Conservation (phyloP, 106 monocot genomes). For the Phalaenopsis equestris region DNA sequence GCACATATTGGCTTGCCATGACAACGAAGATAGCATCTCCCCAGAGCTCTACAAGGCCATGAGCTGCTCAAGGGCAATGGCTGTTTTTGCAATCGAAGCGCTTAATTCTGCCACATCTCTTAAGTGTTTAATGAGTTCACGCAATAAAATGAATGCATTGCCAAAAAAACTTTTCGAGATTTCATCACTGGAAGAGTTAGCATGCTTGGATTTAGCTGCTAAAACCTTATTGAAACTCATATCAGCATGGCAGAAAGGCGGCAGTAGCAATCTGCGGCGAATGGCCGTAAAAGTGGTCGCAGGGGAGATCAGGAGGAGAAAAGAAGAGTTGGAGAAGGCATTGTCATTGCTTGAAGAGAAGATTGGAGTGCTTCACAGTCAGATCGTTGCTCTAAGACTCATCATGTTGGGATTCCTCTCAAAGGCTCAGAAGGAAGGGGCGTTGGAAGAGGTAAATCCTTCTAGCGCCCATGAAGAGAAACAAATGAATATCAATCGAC, state of each 20-base stretch:
- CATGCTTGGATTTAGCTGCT: not conserved
- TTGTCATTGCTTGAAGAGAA: not conserved
- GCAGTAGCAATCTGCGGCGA: not conserved
- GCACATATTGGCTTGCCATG: not conserved
- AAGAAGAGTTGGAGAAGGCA: not conserved
- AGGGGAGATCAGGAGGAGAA: not conserved
- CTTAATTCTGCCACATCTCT: not conserved
- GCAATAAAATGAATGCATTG: too few species aligned
- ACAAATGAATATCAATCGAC: not conserved
- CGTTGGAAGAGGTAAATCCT: not conserved
- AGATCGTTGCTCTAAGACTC: not conserved
- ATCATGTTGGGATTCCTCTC: not conserved
- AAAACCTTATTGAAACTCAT: slow-evolving; percentile 1
- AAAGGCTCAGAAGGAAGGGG: not conserved
- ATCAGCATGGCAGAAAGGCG: not conserved
- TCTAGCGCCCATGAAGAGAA: not conserved
- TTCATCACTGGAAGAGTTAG: not conserved
- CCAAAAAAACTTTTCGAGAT: not conserved
- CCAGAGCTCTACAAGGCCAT: not conserved
- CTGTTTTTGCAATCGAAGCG: not conserved
- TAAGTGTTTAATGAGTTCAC: not conserved
- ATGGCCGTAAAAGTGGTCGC: not conserved
- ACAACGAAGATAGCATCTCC: not conserved
- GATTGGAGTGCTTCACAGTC: not conserved
- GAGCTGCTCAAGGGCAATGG: not conserved